These are phyloP conservation scores for Prunella vulgaris DNA, from an alignment of 257 asterid species.

Conservation along the genomic window DNA sequence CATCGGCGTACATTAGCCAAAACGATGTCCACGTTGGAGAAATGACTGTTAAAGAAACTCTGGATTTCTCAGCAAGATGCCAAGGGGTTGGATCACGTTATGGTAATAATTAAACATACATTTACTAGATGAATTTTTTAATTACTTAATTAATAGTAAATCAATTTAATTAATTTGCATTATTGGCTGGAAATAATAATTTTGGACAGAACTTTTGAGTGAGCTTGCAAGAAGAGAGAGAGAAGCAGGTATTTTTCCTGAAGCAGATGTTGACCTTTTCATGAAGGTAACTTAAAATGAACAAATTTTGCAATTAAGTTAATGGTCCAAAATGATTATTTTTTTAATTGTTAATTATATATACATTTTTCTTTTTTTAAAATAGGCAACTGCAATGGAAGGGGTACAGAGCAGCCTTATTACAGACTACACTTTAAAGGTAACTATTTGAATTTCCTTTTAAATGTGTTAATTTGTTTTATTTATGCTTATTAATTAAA, in stretches of 20 bases:
- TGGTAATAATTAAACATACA: conserved; percentile 57
- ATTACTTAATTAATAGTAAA: background rate
- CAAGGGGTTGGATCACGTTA: conserved; percentile 88
- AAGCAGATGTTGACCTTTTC: conserved; percentile 75
- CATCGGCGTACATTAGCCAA: conserved; percentile 96
- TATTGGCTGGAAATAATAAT: background rate
- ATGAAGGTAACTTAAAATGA: conserved; percentile 60
- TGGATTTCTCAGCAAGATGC: conserved; percentile 90
- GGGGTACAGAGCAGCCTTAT: conserved; percentile 64
- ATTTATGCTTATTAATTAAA: background rate
- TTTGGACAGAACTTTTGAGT: conserved; percentile 52
- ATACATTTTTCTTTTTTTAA: background rate
- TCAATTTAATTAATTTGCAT: background rate
- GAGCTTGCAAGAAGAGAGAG: conserved; percentile 78
- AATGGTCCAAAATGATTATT: background rate
- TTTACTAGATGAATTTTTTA: too few species aligned
- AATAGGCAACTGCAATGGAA: conserved; percentile 53
- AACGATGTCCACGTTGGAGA: conserved; percentile 90
- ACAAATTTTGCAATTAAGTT: background rate
- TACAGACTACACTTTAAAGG: conserved; percentile 60
- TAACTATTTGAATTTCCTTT: conserved; percentile 9
- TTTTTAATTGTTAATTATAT: background rate
- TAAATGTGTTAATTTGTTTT: too few species aligned
- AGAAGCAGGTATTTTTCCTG: conserved; percentile 69
- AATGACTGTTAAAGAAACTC: conserved; percentile 94